Base-by-base conservation (phyloP, 2,329 filamentous ascomycete genomes). In the Aureobasidium sp. region DNA sequence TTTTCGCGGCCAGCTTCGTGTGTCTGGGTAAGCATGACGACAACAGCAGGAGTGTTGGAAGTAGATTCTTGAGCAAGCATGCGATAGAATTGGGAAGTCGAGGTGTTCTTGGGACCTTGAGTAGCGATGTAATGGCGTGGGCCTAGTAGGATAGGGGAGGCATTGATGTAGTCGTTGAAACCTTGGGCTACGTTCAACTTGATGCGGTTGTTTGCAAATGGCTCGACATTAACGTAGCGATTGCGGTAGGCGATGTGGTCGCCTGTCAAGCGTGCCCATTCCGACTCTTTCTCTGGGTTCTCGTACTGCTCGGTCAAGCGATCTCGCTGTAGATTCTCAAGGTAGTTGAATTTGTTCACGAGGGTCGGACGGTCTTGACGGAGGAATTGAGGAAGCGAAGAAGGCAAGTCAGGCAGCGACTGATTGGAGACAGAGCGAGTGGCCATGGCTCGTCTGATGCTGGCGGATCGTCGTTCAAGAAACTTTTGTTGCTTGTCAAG, bases 21-120 rank as follows among this genome's bases (percentile, higher is more conserved):
- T 29, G 91, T 93, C 72, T 92, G 90, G 2, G 93, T 99, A 65
- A 99, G 84, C 90, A 97, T 97, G 63, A 97, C 87, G 59, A 97
- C 87, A 62, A 97, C 90, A 1, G 86, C 91, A 1, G 76, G 74
- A n/a, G 20, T 24, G 9, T 32, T 26, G 32, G 76, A 75, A n/a
- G 81, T 84, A 8, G 46, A 32, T 74, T 95, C 90, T 70, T 95
- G 87, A 72, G 90, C 89, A 39, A 97, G 81, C 94, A 99, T 99
- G 71, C 94, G 90, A 90, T 93, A 99, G 67, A 96, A 89, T 71
- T 96, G 91, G 67, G 87, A 84, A 61, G 88, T 81, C 17, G 89
- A 90, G 29, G 84, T 83, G 64, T 81, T 75, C 70, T 92, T 96
- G 6, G 94, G 94, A 0, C 94, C 94, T 78, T 87, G 71, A 73